Conservation (phyloP, 2,329 filamentous ascomycete genomes). For the Paecilomyces sp. region DNA sequence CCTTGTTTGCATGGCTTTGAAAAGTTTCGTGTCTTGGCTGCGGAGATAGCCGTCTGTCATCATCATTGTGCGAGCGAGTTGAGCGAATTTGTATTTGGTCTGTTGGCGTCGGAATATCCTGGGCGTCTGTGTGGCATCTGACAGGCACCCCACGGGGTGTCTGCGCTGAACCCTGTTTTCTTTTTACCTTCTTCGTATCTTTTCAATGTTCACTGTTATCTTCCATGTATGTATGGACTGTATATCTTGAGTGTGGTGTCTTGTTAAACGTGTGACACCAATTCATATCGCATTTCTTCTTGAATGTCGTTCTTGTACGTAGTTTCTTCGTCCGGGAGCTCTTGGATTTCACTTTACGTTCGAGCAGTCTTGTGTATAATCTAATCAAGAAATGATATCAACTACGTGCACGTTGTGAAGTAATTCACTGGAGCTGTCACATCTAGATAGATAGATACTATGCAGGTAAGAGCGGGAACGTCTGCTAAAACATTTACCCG, state of each 20-base stretch:
- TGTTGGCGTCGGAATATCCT: background rate
- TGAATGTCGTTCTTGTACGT: background rate
- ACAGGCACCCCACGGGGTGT: background rate
- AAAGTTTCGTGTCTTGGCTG: background rate
- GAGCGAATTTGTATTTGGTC: background rate
- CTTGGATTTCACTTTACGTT: background rate
- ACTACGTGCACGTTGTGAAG: too few relatives aligned
- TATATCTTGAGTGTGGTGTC: background rate
- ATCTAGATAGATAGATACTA: too few relatives aligned
- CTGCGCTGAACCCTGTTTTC: background rate
- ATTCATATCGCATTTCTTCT: background rate
- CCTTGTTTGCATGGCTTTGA: background rate
- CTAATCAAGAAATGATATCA: too few relatives aligned
- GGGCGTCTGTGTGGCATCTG: background rate
- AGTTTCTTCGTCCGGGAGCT: background rate
- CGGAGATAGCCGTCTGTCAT: background rate
- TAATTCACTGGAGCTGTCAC: too few relatives aligned
- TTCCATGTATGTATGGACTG: background rate
- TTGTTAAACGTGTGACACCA: background rate
- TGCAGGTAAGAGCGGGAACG: too few relatives aligned
- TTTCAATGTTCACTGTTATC: background rate
- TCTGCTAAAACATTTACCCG: background rate
- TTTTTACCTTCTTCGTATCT: background rate
- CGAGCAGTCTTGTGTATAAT: too few relatives aligned
- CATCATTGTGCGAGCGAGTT: background rate